These are phyloP conservation scores for Puccinellia tenuiflora DNA, from an alignment of 176 grass and related monocot genomes.

Conservation along the genomic window DNA sequence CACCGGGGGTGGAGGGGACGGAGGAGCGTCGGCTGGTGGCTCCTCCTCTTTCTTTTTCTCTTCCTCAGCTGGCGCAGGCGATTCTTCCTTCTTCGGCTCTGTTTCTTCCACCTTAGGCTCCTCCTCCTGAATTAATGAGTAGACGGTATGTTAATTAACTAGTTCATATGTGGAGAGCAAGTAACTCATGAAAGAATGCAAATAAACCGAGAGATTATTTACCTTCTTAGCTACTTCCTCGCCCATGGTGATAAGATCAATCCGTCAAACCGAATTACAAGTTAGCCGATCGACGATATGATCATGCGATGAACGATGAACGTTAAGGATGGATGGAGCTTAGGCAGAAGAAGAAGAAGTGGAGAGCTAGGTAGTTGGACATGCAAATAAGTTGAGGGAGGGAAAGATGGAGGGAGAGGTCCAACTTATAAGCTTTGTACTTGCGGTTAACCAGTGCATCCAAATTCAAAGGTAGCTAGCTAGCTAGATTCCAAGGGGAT, in stretches of 20 bases:
- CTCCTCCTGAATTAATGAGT: neutral
- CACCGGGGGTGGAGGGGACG: constrained; percentile 32
- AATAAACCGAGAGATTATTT: neutral
- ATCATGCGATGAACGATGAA: neutral
- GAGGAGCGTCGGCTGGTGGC: constrained; percentile 9
- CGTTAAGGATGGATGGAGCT: neutral
- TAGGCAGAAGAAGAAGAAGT: neutral
- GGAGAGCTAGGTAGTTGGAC: neutral
- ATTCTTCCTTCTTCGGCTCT: constrained; percentile 19
- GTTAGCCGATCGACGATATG: neutral
- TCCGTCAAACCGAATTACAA: neutral
- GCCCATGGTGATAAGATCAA: neutral
- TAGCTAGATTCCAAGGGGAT: neutral
- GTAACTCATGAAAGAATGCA: neutral
- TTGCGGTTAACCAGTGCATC: neutral
- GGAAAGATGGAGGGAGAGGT: neutral
- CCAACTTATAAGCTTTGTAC: neutral
- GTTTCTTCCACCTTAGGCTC: neutral
- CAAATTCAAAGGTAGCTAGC: neutral
- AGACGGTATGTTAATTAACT: neutral
- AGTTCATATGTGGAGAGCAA: neutral
- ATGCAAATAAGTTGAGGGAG: neutral
- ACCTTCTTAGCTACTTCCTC: neutral
- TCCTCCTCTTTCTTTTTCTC: constrained; percentile 20
- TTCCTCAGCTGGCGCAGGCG: constrained; percentile 12